Evolutionary conservation across 768 basidiomycete species (phyloP).

Genomic region (Podaxis sp.): DNA sequence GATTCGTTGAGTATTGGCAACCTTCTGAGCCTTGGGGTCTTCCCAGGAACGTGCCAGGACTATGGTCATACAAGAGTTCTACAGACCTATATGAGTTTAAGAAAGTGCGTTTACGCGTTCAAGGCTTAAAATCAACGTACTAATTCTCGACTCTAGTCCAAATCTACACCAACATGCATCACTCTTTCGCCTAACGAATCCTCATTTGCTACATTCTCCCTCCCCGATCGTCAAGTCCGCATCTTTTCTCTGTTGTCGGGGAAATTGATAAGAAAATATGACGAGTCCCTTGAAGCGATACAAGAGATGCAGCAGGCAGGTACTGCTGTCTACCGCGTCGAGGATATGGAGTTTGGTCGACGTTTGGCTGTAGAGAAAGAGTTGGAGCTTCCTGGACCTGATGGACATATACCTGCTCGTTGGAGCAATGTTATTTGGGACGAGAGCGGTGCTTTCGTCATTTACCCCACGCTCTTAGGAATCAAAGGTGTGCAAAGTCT

Average conservation of each 20-base stretch:
- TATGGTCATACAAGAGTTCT: conserved; percentile 90
- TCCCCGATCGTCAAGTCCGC: conserved; percentile 92
- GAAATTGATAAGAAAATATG: conserved; percentile 90
- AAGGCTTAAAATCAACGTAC: not conserved
- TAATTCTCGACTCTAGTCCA: conserved; percentile 54
- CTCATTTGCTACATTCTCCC: conserved; percentile 90
- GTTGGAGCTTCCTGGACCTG: conserved; percentile 78
- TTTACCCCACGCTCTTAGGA: conserved; percentile 92
- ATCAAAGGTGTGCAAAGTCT: conserved; percentile 72
- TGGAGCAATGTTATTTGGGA: conserved; percentile 97
- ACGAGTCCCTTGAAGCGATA: conserved; percentile 89
- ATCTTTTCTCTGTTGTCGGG: conserved; percentile 90
- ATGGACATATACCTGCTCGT: conserved; percentile 68
- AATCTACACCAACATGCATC: conserved; percentile 88
- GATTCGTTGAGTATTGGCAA: conserved; percentile 96
- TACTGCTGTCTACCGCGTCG: conserved; percentile 86
- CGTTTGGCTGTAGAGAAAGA: conserved; percentile 92
- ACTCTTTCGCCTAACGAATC: conserved; percentile 88
- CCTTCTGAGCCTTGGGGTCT: conserved; percentile 85
- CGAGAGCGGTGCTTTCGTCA: conserved; percentile 90
- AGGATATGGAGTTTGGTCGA: conserved; percentile 99
- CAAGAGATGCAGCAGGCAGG: conserved; percentile 99
- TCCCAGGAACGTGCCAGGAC: conserved; percentile 71
- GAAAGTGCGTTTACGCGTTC: conserved; percentile 56
- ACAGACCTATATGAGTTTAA: conserved; percentile 98